These are phyloP conservation scores for Collybia mongolica DNA, from an alignment of 768 basidiomycete genomes.

Conservation along the genomic window DNA sequence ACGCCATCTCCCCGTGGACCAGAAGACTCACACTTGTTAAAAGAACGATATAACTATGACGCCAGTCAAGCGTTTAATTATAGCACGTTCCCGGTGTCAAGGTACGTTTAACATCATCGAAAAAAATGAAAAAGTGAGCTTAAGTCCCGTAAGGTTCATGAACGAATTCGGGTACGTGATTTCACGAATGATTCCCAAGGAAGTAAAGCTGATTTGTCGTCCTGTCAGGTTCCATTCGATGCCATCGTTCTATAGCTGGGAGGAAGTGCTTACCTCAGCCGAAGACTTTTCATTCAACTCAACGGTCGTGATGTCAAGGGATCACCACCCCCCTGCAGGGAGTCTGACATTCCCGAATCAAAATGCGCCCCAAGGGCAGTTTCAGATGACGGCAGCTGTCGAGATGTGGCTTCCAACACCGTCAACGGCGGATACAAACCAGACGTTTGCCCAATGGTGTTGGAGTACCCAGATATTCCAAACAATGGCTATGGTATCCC, in stretches of 20 bases:
- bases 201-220: not conserved
- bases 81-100: constrained; percentile 47
- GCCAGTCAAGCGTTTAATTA: constrained; percentile 52
- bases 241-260: constrained; percentile 63
- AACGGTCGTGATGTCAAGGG: constrained; percentile 52
- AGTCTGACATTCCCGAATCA: constrained; percentile 53
- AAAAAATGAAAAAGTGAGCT: no score
- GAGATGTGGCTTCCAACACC: constrained; percentile 55
- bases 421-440: constrained; percentile 43
- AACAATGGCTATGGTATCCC: constrained; percentile 54
- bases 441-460: constrained; percentile 63
- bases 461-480: constrained; percentile 65
- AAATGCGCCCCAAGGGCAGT: constrained; percentile 51
- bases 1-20: not conserved
- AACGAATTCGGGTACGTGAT: constrained; percentile 54
- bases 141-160: constrained; percentile 34
- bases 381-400: constrained; percentile 49
- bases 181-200: not conserved
- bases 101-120: no score
- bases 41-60: constrained; percentile 59
- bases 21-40: not conserved
- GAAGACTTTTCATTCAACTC: constrained; percentile 59
- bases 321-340: constrained; percentile 56
- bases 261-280: constrained; percentile 50
- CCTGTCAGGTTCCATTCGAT: constrained; percentile 53